phyloP scores from a whole-genome alignment of 2,329 filamentous ascomycete species.

The Nannizziopsis barbatae region DNA sequence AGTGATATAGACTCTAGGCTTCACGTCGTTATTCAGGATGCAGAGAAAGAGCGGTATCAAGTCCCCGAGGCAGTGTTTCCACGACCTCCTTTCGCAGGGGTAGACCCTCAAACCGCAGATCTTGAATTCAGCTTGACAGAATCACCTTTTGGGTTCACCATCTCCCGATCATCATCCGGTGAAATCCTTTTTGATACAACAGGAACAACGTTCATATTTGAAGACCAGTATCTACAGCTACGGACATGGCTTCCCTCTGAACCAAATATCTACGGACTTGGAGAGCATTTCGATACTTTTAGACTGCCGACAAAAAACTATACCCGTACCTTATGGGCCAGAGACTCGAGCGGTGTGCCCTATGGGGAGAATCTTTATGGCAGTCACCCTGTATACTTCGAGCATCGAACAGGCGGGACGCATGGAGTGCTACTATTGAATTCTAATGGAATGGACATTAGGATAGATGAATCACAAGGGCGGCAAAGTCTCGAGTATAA shows the following conservation, averaged over 20 bases:
- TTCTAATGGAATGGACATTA: conserved; percentile 2
- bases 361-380: conserved; percentile 55
- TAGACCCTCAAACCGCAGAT: neutral
- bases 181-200: conserved; percentile 59
- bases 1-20: neutral
- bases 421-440: neutral
- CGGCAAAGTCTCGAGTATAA: conserved; percentile 1
- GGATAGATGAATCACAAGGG: neutral
- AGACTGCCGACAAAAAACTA: conserved; percentile 57
- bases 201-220: conserved; percentile 55
- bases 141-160: conserved; percentile 47
- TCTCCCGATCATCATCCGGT: conserved; percentile 47
- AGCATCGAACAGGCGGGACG: conserved; percentile 44
- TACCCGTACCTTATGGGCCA: conserved; percentile 47
- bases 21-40: neutral
- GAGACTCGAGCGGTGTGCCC: neutral
- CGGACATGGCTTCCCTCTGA: conserved; percentile 53
- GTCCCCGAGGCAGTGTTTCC: neutral
- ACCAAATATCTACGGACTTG: conserved; percentile 66
- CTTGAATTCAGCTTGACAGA: conserved; percentile 20
- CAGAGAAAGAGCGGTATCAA: neutral
- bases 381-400: conserved; percentile 65
- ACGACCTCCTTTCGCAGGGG: neutral
- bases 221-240: conserved; percentile 70
- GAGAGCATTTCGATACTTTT: conserved; percentile 60